A percentile compares a stretch with the other conserved stretches of the same genome.
These are phyloP conservation scores for Xylariaceae sp. DNA, from an alignment of 2,329 filamentous ascomycete species.

Conservation along the genomic window DNA sequence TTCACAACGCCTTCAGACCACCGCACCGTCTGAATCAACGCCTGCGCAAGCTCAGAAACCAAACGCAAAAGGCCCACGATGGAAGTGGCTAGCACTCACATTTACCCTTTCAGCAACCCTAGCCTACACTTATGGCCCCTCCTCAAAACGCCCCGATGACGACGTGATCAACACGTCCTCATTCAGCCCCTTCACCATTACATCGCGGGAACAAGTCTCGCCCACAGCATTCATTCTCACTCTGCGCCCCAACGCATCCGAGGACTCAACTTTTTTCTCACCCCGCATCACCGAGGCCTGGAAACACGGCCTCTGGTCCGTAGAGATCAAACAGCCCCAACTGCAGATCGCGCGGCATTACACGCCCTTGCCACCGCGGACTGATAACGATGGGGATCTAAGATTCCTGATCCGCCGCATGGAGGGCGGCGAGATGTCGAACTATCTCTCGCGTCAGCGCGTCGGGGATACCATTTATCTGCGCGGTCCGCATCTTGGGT, in stretches of 20 bases:
- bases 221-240: slow-evolving; percentile 65
- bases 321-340: slow-evolving; percentile 92
- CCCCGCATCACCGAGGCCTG: slow-evolving; percentile 40
- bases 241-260: slow-evolving; percentile 35
- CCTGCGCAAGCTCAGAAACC: not conserved
- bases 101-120: slow-evolving; percentile 10
- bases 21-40: not conserved
- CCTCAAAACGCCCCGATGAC: slow-evolving; percentile 5
- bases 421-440: slow-evolving; percentile 76
- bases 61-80: slow-evolving; percentile 4
- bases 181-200: slow-evolving; percentile 63
- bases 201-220: slow-evolving; percentile 56
- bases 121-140: slow-evolving; percentile 8
- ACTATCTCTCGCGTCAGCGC: slow-evolving; percentile 64
- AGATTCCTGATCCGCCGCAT: slow-evolving; percentile 76
- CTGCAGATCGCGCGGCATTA: slow-evolving; percentile 89
- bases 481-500: slow-evolving; percentile 72
- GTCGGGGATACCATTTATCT: slow-evolving; percentile 64
- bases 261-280: slow-evolving; percentile 1
- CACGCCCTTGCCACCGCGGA: slow-evolving; percentile 68
- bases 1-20: slow-evolving; percentile 1
- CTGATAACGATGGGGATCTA: slow-evolving; percentile 40
- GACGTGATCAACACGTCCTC: slow-evolving; percentile 48
- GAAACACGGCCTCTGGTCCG: slow-evolving; percentile 70
- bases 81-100: slow-evolving; percentile 11